A percentile compares a stretch with the other conserved stretches of the same genome.
These are phyloP conservation scores for Phialemoniopsis sp. DNA, from an alignment of 2,329 filamentous ascomycete species.

Conservation along the genomic window DNA sequence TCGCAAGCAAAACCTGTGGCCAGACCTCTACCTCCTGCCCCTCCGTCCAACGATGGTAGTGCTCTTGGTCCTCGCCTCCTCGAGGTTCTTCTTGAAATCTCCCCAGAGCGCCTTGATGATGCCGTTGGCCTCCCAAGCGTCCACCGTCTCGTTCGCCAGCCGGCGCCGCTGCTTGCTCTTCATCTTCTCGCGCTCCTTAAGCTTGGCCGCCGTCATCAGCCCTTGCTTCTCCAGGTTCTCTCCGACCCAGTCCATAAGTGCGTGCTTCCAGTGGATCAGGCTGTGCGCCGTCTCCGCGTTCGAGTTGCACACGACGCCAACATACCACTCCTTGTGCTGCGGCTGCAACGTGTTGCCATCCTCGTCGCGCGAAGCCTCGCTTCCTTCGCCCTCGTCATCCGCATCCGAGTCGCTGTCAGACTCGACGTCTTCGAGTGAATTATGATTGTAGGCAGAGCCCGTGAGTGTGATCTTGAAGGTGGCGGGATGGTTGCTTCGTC, in stretches of 20 bases:
- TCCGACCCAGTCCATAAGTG: constrained; percentile 69
- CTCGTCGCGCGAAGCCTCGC: constrained; percentile 10
- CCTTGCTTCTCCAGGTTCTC: constrained; percentile 55
- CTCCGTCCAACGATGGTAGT: constrained; percentile 17
- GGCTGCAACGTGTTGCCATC: constrained; percentile 28
- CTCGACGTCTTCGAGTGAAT: constrained; percentile 63
- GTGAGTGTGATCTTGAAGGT: constrained; percentile 59
- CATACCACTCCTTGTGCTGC: constrained; percentile 32
- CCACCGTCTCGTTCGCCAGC: constrained; percentile 59
- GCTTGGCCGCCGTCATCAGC: constrained; percentile 50
- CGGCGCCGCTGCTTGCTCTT: constrained; percentile 54
- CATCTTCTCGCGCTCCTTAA: constrained; percentile 59
- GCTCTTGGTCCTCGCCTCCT: constrained; percentile 47
- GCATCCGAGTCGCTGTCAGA: constrained; percentile 11
- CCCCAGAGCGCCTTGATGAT: constrained; percentile 59
- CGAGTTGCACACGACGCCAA: constrained; percentile 35
- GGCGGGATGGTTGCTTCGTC: constrained; percentile 63
- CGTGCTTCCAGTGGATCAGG: constrained; percentile 71
- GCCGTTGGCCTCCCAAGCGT: constrained; percentile 55
- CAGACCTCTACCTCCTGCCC: constrained; percentile 5
- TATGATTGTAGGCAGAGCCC: constrained; percentile 62
- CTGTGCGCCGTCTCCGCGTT: constrained; percentile 66
- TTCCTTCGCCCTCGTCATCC: constrained; percentile 27
- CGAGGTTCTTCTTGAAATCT: constrained; percentile 61
- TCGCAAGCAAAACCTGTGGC: no score